A percentile compares a stretch with the other conserved stretches of the same genome.
phyloP scores from a whole-genome alignment of 495 filamentous ascomycete genomes.

The Neurospora terricola region DNA sequence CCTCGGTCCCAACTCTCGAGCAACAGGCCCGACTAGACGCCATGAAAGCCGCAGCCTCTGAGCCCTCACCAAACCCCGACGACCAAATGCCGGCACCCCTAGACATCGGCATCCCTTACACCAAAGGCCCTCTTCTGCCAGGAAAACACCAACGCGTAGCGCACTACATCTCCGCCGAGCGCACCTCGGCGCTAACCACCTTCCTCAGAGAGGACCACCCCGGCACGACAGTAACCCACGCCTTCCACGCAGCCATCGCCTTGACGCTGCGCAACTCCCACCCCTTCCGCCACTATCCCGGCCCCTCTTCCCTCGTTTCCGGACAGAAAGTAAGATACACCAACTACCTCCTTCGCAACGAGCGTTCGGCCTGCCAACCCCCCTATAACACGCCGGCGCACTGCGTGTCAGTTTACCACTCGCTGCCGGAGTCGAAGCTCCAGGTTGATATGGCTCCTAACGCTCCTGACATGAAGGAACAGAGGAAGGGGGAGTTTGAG shows the following conservation, averaged over 20 bases:
- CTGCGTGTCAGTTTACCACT: conserved; percentile 23
- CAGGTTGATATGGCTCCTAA: conserved; percentile 7
- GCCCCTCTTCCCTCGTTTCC: conserved; percentile 1
- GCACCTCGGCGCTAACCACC: conserved; percentile 8
- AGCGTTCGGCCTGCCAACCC: conserved; percentile 11
- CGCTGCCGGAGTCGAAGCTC: background rate
- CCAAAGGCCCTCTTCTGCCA: background rate
- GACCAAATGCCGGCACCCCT: background rate
- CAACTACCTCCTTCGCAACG: conserved; percentile 25
- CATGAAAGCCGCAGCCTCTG: background rate
- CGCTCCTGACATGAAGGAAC: rapidly evolving
- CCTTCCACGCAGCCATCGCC: conserved; percentile 25
- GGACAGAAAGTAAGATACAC: conserved; percentile 11
- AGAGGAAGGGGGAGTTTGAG: conserved; percentile 3
- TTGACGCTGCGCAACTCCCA: conserved; percentile 17
- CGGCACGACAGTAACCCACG: conserved; percentile 23
- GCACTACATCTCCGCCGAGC: conserved; percentile 2
- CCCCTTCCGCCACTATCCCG: background rate
- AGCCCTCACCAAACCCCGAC: background rate
- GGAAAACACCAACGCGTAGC: conserved; percentile 12
- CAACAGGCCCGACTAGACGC: background rate
- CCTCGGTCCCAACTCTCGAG: background rate
- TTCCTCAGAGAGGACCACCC: conserved; percentile 9
- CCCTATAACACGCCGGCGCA: conserved; percentile 21
- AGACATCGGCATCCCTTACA: background rate